Evolutionary conservation across 2,329 filamentous ascomycete species (phyloP).

Genomic region (Alternaria angustiovoidea): DNA sequence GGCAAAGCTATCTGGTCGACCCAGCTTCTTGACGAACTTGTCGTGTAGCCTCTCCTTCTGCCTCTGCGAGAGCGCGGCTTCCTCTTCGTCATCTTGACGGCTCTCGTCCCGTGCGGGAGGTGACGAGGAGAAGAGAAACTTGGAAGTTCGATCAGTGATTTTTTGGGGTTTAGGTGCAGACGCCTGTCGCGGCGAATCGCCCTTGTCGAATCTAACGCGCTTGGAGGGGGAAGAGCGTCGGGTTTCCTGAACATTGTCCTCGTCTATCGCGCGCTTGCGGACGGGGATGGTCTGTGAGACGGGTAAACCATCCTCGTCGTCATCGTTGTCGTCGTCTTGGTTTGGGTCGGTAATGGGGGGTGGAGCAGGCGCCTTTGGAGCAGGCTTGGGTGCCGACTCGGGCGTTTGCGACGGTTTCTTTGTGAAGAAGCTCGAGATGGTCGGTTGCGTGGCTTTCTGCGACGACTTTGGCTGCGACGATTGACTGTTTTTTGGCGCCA

Average conservation of each 20-base stretch:
- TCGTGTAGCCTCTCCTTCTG: constrained; percentile 77
- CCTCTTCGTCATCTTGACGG: constrained; percentile 47
- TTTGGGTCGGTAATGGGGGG: constrained; percentile 22
- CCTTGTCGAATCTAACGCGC: constrained; percentile 41
- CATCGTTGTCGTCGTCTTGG: constrained; percentile 13
- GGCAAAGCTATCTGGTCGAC: constrained; percentile 80
- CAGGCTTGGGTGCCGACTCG: constrained; percentile 27
- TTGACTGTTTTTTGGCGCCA: constrained; percentile 50
- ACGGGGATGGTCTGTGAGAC: constrained; percentile 13
- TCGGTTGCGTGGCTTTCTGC: constrained; percentile 74
- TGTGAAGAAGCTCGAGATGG: constrained; percentile 86
- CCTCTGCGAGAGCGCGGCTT: constrained; percentile 62
- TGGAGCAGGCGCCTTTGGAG: constrained; percentile 29
- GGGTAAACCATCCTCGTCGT: constrained; percentile 27
- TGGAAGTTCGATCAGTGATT: constrained; percentile 62
- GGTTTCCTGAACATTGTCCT: constrained; percentile 46
- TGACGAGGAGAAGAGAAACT: constrained; percentile 66
- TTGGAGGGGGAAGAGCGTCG: constrained; percentile 47
- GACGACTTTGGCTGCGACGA: constrained; percentile 41
- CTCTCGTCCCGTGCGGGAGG: constrained; percentile 47
- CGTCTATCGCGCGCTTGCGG: constrained; percentile 47
- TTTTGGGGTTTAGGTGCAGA: constrained; percentile 44
- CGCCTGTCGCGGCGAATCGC: constrained; percentile 30
- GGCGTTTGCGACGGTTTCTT: constrained; percentile 50
- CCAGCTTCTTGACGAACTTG: constrained; percentile 89